Conservation (phyloP, 306 rosid species). For the Rosa lucieae region DNA sequence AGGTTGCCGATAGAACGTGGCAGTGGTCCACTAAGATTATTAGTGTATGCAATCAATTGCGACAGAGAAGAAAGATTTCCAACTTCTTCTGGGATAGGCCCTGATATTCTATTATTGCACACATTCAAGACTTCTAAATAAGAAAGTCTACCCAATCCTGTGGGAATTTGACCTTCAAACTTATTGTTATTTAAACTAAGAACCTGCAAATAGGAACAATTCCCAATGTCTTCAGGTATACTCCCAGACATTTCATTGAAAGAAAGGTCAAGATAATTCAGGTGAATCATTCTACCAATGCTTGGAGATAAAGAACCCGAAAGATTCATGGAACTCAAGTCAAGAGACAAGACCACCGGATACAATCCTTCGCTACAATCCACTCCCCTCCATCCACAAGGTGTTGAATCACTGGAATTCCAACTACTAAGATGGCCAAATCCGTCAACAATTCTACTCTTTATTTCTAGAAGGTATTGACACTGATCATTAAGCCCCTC, state of each 20-base stretch:
- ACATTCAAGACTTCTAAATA: constrained; percentile 51
- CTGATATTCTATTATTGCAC: constrained; percentile 67
- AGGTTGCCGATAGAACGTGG: constrained; percentile 72
- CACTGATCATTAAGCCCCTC: constrained; percentile 55
- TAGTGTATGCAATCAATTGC: constrained; percentile 59
- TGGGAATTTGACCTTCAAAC: constrained; percentile 62
- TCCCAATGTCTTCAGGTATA: constrained; percentile 63
- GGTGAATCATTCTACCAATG: constrained; percentile 55
- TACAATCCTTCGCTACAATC: constrained; percentile 38
- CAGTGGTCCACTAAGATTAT: constrained; percentile 60
- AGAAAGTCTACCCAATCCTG: constrained; percentile 58
- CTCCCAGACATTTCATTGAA: constrained; percentile 45
- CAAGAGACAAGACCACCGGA: constrained; percentile 47
- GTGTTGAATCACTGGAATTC: constrained; percentile 64
- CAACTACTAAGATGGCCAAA: constrained; percentile 45
- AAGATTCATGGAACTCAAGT: constrained; percentile 61
- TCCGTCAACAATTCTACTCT: constrained; percentile 44
- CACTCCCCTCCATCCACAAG: constrained; percentile 81
- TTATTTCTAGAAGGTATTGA: constrained; percentile 55
- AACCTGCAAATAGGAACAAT: constrained; percentile 48
- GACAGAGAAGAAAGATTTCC: constrained; percentile 64
- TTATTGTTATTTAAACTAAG: constrained; percentile 61
- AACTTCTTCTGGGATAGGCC: constrained; percentile 61
- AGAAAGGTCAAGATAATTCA: constrained; percentile 55
- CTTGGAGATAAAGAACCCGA: constrained; percentile 59